Evolutionary conservation across 495 filamentous ascomycete genomes (phyloP), one percentile per base, ranked within the genome.

Genomic region (Penicillium herquei): DNA sequence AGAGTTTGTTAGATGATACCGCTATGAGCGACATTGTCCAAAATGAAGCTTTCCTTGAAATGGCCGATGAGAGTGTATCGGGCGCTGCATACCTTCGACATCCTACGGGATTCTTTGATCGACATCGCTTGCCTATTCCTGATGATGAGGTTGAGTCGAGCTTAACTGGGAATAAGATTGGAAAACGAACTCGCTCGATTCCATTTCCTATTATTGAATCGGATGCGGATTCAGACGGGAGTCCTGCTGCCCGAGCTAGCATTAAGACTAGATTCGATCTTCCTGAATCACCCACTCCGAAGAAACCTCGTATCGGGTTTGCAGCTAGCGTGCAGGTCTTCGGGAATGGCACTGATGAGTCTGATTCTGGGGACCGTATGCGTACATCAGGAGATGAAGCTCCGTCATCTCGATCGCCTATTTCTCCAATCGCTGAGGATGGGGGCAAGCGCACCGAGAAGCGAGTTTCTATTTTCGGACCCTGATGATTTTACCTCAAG

Each of bases 1-100:
- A 79, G 61, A 69, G 73, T 48, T 77, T 96, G 3, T 73, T 94
- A 0, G 91, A 96, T 55, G 92, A 96, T 60, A 71, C 70, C 9
- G 78, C 79, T 4, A 92, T 98, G 71, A 87, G 83, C 55, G 76
- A 84, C 31, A 94, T 94, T 69, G 91, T 98, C 39, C 74, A 86
- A 57, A 84, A 89, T 30, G 84, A 88, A 12, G 71, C 74, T 30
- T 87, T 93, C 52, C 66, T 91, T 6, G 76, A 79, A 0, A 76
- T 95, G 57, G 64, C 70, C 1, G 64, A 70, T 11, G 79, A 83
- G 49, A 51, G 48, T 14, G 54, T 44, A 1, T 48, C 68, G 0
- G 58, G 50, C 0, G 55, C 66, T 7, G 68, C 71, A 26, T 69
- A 56, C 37, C 45, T 78, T 26, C 35, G 52, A 3, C 43, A 63